phyloP scores from a whole-genome alignment of 2,329 filamentous ascomycete genomes.

The Fusarium sp. region DNA sequence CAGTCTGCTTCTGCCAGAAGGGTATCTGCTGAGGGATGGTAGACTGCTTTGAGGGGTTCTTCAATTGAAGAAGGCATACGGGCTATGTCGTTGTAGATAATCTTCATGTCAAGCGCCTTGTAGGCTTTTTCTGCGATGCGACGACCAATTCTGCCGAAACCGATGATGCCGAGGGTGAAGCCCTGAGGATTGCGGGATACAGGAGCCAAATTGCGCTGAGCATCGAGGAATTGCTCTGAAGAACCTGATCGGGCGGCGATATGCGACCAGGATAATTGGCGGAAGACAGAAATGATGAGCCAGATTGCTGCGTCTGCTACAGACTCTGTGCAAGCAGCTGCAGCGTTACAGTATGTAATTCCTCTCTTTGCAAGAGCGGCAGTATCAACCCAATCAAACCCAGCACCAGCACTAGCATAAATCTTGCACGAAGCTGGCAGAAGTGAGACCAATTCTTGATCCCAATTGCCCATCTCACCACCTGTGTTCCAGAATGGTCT shows the following conservation, averaged over 20 bases:
- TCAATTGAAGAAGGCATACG: slow-evolving; percentile 35
- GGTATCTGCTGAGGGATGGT: slow-evolving; percentile 38
- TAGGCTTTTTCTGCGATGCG: slow-evolving; percentile 45
- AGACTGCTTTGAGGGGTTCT: slow-evolving; percentile 24
- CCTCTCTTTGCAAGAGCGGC: slow-evolving; percentile 38
- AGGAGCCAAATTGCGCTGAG: slow-evolving; percentile 40
- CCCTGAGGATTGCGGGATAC: slow-evolving; percentile 42
- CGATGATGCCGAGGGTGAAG: slow-evolving; percentile 43
- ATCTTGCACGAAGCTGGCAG: slow-evolving; percentile 41
- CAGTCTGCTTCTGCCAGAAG: slow-evolving; percentile 44
- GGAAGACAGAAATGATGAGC: slow-evolving; percentile 46
- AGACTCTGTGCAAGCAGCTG: slow-evolving; percentile 44
- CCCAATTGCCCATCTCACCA: slow-evolving; percentile 46
- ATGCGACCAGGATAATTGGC: slow-evolving; percentile 43
- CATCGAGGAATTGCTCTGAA: slow-evolving; percentile 42
- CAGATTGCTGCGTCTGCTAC: slow-evolving; percentile 45
- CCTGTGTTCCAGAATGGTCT: slow-evolving; percentile 46
- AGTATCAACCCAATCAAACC: slow-evolving; percentile 46
- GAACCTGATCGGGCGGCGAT: slow-evolving; percentile 42
- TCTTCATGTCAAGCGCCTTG: slow-evolving; percentile 46
- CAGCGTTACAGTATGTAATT: slow-evolving; percentile 44
- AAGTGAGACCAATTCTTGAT: slow-evolving; percentile 41
- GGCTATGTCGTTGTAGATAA: slow-evolving; percentile 44
- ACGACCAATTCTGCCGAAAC: slow-evolving; percentile 42
- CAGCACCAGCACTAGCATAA: slow-evolving; percentile 43